Conservation (phyloP, 2,329 filamentous ascomycete species). For the Alternaria alternata region DNA sequence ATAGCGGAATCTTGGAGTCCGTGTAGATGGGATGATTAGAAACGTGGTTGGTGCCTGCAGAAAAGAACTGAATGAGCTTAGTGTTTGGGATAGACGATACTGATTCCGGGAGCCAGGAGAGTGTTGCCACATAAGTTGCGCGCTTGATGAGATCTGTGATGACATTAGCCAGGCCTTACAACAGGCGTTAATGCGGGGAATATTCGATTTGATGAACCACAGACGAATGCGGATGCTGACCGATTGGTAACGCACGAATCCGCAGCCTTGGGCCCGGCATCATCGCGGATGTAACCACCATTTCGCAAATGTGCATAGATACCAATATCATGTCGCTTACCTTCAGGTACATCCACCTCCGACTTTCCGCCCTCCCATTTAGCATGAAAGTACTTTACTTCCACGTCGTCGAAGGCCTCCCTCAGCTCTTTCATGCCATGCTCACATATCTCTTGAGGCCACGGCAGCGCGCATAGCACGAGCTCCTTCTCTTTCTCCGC, state of each 20-base stretch:
- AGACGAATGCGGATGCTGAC: neutral
- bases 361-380: slow-evolving; percentile 46
- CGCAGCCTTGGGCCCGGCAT: neutral
- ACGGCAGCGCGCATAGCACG: slow-evolving; percentile 56
- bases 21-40: slow-evolving; percentile 62
- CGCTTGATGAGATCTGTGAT: slow-evolving; percentile 51
- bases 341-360: slow-evolving; percentile 52
- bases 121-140: slow-evolving; percentile 59
- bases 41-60: slow-evolving; percentile 66
- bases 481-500: slow-evolving; percentile 39
- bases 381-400: slow-evolving; percentile 41
- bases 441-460: slow-evolving; percentile 40
- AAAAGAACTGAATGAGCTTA: slow-evolving; percentile 64
- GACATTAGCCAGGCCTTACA: neutral
- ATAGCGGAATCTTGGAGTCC: slow-evolving; percentile 61
- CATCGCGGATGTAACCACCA: neutral
- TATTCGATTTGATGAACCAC: neutral
- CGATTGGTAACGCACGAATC: neutral
- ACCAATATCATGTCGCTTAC: slow-evolving; percentile 29
- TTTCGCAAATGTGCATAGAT: neutral
- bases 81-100: slow-evolving; percentile 50
- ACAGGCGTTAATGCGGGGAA: neutral
- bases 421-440: slow-evolving; percentile 35
- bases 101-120: slow-evolving; percentile 55
- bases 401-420: slow-evolving; percentile 42